Percentiles rank a stretch among this genome's conserved stretches.
Conservation (phyloP, 2,329 filamentous ascomycete species). For the Lomentospora prolificans region DNA sequence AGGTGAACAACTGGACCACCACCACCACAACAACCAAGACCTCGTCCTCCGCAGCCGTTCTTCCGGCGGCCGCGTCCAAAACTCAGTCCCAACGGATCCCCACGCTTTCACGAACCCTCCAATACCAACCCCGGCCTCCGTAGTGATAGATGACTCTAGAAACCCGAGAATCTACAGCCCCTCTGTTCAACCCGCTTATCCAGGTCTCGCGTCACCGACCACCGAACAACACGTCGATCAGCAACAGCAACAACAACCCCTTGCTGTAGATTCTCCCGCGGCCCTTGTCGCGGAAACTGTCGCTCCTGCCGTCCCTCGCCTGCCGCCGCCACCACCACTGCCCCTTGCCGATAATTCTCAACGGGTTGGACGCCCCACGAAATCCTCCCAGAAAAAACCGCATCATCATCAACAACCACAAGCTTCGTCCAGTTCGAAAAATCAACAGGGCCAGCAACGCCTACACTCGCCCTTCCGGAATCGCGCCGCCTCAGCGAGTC, state of each 20-base stretch:
- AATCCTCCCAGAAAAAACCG: conserved; percentile 9
- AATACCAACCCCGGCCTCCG: conserved; percentile 7
- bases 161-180: conserved; percentile 20
- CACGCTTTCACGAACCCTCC: conserved; percentile 18
- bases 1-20: conserved; percentile 12
- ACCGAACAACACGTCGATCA: conserved; percentile 11
- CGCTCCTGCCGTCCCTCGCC: conserved; percentile 9
- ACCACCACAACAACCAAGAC: conserved; percentile 11
- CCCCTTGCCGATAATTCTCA: neutral
- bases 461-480: conserved; percentile 32
- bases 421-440: neutral
- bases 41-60: conserved; percentile 27
- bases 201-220: conserved; percentile 16
- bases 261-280: neutral
- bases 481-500: conserved; percentile 21
- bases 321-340: conserved; percentile 3
- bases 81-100: conserved; percentile 38
- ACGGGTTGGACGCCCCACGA: neutral
- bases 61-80: conserved; percentile 31
- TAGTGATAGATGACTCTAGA: conserved; percentile 16
- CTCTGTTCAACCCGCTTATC: conserved; percentile 22
- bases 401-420: conserved; percentile 5
- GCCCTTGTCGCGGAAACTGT: conserved; percentile 7
- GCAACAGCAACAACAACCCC: conserved; percentile 11
- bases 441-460: conserved; percentile 5